These are phyloP conservation scores for Basidiobolus meristosporus DNA, from an alignment of 371 early-diverging fungal genomes.

Conservation along the genomic window DNA sequence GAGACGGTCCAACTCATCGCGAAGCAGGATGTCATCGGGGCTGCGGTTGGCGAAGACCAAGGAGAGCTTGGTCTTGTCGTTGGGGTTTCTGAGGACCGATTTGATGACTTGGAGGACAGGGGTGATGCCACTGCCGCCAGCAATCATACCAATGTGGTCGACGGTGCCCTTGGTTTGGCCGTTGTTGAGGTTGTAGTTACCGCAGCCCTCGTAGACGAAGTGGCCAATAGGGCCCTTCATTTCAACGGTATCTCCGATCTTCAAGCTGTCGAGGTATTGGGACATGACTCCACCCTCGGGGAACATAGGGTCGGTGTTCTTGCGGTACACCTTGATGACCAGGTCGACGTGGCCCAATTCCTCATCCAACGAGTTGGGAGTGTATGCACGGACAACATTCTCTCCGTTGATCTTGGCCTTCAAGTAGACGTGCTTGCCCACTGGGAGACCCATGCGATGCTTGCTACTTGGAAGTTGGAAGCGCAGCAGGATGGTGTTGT, in stretches of 20 bases:
- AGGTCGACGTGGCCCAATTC: conserved; percentile 22
- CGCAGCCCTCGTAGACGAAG: conserved; percentile 12
- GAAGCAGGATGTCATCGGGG: conserved; percentile 20
- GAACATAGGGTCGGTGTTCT: conserved; percentile 7
- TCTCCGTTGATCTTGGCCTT: conserved; percentile 18
- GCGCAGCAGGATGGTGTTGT: conserved; percentile 17
- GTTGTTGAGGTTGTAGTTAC: conserved; percentile 2
- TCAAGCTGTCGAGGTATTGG: conserved; percentile 19
- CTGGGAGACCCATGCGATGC: conserved; percentile 16
- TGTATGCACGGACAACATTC: conserved; percentile 33
- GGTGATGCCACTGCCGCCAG: conserved; percentile 46
- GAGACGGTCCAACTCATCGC: conserved; percentile 12
- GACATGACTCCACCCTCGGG: conserved; percentile 30
- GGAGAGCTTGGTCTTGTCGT: conserved; percentile 12
- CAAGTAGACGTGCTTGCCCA: conserved; percentile 21
- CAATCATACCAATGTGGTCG: conserved; percentile 19
- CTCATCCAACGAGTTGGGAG: conserved; percentile 15
- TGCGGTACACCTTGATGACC: conserved; percentile 36
- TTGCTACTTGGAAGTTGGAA: conserved; percentile 13
- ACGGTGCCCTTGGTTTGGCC: conserved; percentile 2
- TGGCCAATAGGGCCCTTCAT: conserved; percentile 35
- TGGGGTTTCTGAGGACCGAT: conserved; percentile 9
- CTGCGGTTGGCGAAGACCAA: conserved; percentile 22
- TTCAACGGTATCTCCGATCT: conserved; percentile 26
- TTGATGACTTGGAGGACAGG: conserved; percentile 31